phyloP scores from a whole-genome alignment of 805 yeast species.

The Myxozyma geophila region DNA sequence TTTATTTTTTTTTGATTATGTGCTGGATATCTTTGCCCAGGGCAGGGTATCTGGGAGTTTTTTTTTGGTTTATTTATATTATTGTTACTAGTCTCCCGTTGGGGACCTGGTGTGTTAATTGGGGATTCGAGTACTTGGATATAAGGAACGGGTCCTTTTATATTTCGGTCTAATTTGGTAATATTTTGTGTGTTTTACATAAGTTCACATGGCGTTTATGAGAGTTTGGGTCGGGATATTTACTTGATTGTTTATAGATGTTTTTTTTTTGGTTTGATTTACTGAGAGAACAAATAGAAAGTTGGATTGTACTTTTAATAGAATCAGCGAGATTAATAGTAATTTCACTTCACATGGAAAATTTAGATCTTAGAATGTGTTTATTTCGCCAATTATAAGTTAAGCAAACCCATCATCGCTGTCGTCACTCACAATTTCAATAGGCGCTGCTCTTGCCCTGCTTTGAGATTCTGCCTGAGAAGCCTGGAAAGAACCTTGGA shows the following conservation, averaged over 20 bases:
- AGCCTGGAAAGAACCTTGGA: not conserved
- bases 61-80: too few species aligned
- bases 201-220: not conserved
- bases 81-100: too few species aligned
- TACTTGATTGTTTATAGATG: not conserved
- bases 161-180: not conserved
- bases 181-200: not conserved
- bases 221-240: not conserved
- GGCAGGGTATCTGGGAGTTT: too few species aligned
- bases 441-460: constrained; percentile 8
- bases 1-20: not conserved
- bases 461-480: constrained; percentile 8
- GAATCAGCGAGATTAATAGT: not conserved
- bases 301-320: too few species aligned
- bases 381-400: not conserved
- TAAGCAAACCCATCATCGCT: constrained; percentile 34
- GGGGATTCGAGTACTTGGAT: not conserved
- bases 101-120: not conserved
- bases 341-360: not conserved
- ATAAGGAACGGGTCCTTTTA: not conserved
- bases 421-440: constrained; percentile 27
- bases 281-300: too few species aligned
- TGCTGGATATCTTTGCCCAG: too few species aligned
- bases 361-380: not conserved
- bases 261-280: not conserved